phyloP scores from a whole-genome alignment of 257 asterid species.

The Penstemon davidsonii region DNA sequence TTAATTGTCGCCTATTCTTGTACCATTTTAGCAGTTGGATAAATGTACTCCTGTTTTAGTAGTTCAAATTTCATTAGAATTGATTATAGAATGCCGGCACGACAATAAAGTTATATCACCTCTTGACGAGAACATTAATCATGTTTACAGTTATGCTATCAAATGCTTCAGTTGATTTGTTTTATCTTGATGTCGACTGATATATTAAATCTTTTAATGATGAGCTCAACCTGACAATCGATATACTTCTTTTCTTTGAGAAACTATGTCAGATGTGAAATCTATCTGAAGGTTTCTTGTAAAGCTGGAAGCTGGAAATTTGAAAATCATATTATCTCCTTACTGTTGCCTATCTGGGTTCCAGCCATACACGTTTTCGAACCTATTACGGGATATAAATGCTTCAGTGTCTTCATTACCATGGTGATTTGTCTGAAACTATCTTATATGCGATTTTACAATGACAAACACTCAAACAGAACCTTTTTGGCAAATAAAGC shows the following conservation, averaged over 20 bases:
- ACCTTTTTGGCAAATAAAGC: too few relatives aligned
- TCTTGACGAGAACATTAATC: slow-evolving; percentile 2
- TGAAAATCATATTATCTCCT: background rate
- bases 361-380: background rate
- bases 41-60: background rate
- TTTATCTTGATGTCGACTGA: background rate
- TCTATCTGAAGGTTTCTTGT: slow-evolving; percentile 10
- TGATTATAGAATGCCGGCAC: slow-evolving; percentile 2
- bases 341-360: background rate
- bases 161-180: slow-evolving; percentile 1
- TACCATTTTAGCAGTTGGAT: background rate
- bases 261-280: background rate
- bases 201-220: background rate
- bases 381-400: slow-evolving; percentile 1
- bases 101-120: background rate
- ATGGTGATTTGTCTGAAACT: background rate
- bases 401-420: background rate
- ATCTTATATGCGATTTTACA: too few relatives aligned
- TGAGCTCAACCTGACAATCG: slow-evolving; percentile 11
- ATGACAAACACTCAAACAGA: too few relatives aligned
- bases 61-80: background rate
- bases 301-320: slow-evolving; percentile 14
- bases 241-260: slow-evolving; percentile 3
- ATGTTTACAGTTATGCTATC: slow-evolving; percentile 1
- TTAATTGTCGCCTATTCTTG: slow-evolving; percentile 11